Evolutionary conservation across 2,329 filamentous ascomycete species (phyloP), one percentile per base, ranked within the genome.

Genomic region (Alternaria hordeiaustralica): DNA sequence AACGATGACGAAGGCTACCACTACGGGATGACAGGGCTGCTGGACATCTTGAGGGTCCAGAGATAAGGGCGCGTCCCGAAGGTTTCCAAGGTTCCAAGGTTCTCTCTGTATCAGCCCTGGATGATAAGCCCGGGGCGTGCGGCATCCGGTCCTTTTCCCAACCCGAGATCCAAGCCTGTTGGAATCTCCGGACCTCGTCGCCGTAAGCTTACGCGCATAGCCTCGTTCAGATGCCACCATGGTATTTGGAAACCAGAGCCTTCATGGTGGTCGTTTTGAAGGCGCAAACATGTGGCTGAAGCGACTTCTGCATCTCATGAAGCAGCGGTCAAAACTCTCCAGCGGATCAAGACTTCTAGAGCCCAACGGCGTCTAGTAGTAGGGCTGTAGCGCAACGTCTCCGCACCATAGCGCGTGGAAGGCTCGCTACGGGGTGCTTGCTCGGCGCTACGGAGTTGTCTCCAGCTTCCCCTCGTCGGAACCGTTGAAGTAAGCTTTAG

Each of bases 251-350:
- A 41, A 41, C 4, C 36, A 41, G 36, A 18, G 36, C 36, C 36
- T 18, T 41, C 15, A 41, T 4, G 5, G 36, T 41, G 9, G 36
- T 41, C 36, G 15, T 41, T 18, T 23, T 41, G 43, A 13, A 30
- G 13, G 21, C 20, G 36, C 20, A 25, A 53, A 41, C 30, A 25
- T 53, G 36, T 41, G 49, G 30, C 30, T 53, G 20, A 53, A 53
- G 49, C 33, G 49, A 53, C 49, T 53, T 53, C 49, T 33, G 20
- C 20, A 23, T 30, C 36, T 23, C 13, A 9, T 49, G 43, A 41
- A 59, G 30, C 28, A 58, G 47, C 47, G 41, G 47, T 44, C 28
- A 44, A n/a, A 62, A 54, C 55, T 57, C 25, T 59, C 23, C 11
- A 28, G 45, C 25, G 6, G 20, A 57, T 57, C 33, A 9, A 12